Percentiles rank a stretch among this genome's conserved stretches.
Evolutionary conservation across 495 filamentous ascomycete genomes (phyloP).

Genomic region (Aspergillus sclerotioniger): DNA sequence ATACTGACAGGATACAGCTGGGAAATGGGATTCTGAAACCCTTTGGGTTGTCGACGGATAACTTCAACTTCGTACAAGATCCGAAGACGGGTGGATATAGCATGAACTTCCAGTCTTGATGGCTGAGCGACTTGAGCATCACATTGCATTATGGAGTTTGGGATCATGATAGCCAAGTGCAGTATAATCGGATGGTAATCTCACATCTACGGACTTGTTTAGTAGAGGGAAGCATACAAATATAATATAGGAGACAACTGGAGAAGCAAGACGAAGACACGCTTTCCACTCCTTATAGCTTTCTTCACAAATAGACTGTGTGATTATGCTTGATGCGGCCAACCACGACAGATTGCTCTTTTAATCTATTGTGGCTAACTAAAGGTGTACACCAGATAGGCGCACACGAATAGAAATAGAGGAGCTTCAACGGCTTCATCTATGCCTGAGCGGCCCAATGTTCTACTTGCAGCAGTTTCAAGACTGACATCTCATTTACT

Average conservation of each 20-base stretch:
- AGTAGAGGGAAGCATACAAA: background rate
- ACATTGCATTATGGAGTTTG: background rate
- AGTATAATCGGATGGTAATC: background rate
- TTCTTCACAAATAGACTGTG: too few species aligned
- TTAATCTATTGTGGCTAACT: too few species aligned
- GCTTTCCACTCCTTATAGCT: too few species aligned
- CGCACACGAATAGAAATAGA: too few species aligned
- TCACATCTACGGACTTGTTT: conserved; percentile 12
- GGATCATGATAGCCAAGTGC: conserved; percentile 1
- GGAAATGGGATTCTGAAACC: conserved; percentile 90
- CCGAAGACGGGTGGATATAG: conserved; percentile 87
- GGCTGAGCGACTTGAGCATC: background rate
- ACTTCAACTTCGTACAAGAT: conserved; percentile 91
- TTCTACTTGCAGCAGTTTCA: too few species aligned
- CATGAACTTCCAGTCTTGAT: conserved; percentile 66
- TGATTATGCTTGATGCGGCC: too few species aligned
- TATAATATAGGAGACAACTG: background rate
- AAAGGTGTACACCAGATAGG: too few species aligned
- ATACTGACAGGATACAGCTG: conserved; percentile 48
- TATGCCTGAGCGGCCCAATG: too few species aligned
- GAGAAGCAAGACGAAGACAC: too few species aligned
- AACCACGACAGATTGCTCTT: too few species aligned
- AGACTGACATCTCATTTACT: too few species aligned
- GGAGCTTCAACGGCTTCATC: too few species aligned
- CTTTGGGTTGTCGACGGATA: conserved; percentile 88